Evolutionary conservation across 2,329 filamentous ascomycete genomes (phyloP).

Genomic region (Alternaria viburni): DNA sequence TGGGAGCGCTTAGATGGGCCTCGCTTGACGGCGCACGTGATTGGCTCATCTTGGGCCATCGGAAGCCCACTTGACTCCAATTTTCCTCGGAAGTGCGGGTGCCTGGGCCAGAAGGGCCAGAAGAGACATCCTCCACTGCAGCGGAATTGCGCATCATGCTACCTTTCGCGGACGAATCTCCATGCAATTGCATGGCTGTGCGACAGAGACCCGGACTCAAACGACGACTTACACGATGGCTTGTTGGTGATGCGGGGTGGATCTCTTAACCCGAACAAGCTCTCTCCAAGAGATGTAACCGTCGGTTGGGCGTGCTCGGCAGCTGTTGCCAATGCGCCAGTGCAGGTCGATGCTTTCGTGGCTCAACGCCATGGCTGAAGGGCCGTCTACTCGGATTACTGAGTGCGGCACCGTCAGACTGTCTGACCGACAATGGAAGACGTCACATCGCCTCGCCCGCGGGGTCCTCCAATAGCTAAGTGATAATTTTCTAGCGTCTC

Average conservation of each 20-base stretch:
- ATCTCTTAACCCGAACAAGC: slow-evolving; percentile 15
- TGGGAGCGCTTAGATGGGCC: slow-evolving; percentile 6
- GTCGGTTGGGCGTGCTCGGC: slow-evolving; percentile 10
- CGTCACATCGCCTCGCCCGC: slow-evolving; percentile 19
- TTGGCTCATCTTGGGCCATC: slow-evolving; percentile 13
- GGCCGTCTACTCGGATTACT: background rate
- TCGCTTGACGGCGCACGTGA: slow-evolving; percentile 16
- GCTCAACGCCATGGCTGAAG: slow-evolving; percentile 14
- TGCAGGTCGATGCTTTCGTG: slow-evolving; percentile 16
- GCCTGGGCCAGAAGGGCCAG: slow-evolving; percentile 8
- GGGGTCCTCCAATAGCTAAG: slow-evolving; percentile 9
- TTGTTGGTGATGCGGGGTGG: slow-evolving; percentile 1
- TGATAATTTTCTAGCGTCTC: slow-evolving; percentile 3
- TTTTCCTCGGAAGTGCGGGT: background rate
- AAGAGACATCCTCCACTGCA: background rate
- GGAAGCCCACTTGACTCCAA: background rate
- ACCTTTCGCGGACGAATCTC: slow-evolving; percentile 1
- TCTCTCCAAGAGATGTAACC: slow-evolving; percentile 8
- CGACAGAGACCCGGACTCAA: background rate
- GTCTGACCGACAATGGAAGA: slow-evolving; percentile 8
- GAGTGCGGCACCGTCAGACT: background rate
- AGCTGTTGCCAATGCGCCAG: slow-evolving; percentile 9
- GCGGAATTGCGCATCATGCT: slow-evolving; percentile 7
- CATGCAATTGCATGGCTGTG: background rate
- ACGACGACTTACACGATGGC: background rate